Base-by-base conservation (phyloP, 371 early-diverging fungal genomes). In the Entomophthora muscae region DNA sequence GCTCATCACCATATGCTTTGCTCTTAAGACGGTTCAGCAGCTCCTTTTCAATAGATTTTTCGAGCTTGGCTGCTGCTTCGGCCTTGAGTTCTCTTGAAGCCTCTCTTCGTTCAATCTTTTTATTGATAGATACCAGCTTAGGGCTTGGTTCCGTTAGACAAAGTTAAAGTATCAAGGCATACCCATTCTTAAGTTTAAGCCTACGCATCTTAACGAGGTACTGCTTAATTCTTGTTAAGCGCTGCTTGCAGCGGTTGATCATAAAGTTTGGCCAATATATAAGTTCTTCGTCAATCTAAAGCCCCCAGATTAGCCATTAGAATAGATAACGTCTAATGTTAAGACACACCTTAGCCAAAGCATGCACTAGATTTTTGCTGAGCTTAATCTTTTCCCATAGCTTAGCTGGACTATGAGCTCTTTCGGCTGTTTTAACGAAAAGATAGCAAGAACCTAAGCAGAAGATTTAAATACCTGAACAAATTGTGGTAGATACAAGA, bases 401-500 rank as follows among this genome's bases (percentile, higher is more conserved):
- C 68, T 89, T 85, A 42, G 88, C 81, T 22, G 99, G 99, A 51
- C 83, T 87, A 74, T 98, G 93, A 1, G 95, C 91, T 64, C 98
- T 80, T 77, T 99, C 99, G 51, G 98, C 90, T n/a, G 96, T 95
- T 75, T 99, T 99, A 74, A 96, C 82, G 70, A 89, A 97, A 42
- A 97, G 78, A 70, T 91, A 95, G 66, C 90, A 73, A 59, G 83
- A 79, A 64, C 87, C 86, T 79, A 65, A 55, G 24, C 1, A n/a
- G n/a, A n/a, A n/a, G n/a, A n/a, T n/a, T n/a, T n/a, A n/a, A n/a
- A n/a, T n/a, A n/a, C n/a, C n/a, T n/a, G n/a, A n/a, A n/a, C n/a
- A n/a, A n/a, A n/a, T n/a, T n/a, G n/a, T n/a, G n/a, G n/a, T n/a
- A n/a, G n/a, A n/a, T n/a, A n/a, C n/a, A n/a, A n/a, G n/a, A n/a